These are phyloP conservation scores for Sarocladiaceae sp. DNA, from an alignment of 2,329 filamentous ascomycete genomes.

Conservation along the genomic window DNA sequence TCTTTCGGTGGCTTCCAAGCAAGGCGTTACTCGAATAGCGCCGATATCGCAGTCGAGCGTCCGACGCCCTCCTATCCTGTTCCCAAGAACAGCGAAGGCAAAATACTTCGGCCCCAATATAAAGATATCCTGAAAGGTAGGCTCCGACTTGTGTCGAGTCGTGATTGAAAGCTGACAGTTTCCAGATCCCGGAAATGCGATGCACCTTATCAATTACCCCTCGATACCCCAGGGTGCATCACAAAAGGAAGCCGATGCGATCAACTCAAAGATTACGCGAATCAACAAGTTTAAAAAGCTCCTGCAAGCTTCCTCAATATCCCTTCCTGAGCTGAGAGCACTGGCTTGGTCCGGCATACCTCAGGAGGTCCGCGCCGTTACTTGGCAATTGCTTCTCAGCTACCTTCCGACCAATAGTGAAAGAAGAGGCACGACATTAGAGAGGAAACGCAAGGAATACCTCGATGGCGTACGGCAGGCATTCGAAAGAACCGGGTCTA, in stretches of 20 bases:
- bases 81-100: slow-evolving; percentile 85
- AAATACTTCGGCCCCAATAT: slow-evolving; percentile 94
- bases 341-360: slow-evolving; percentile 93
- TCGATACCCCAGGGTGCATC: slow-evolving; percentile 68
- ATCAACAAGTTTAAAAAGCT: slow-evolving; percentile 99
- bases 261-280: slow-evolving; percentile 81
- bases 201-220: slow-evolving; percentile 91
- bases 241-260: slow-evolving; percentile 78
- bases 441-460: slow-evolving; percentile 95
- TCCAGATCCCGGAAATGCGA: slow-evolving; percentile 78
- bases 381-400: slow-evolving; percentile 94
- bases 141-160: background rate
- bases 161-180: background rate
- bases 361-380: slow-evolving; percentile 93
- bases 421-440: slow-evolving; percentile 80
- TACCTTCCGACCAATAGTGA: slow-evolving; percentile 98
- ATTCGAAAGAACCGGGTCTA: slow-evolving; percentile 60
- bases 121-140: slow-evolving; percentile 83
- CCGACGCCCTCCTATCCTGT: slow-evolving; percentile 79
- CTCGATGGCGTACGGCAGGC: slow-evolving; percentile 80
- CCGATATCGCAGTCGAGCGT: slow-evolving; percentile 89
- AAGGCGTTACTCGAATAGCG: slow-evolving; percentile 75
- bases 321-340: slow-evolving; percentile 75
- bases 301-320: slow-evolving; percentile 85
- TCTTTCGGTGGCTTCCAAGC: slow-evolving; percentile 33